phyloP scores from a whole-genome alignment of 192 early-diverging fungal species.

The Coemansia sp. region DNA sequence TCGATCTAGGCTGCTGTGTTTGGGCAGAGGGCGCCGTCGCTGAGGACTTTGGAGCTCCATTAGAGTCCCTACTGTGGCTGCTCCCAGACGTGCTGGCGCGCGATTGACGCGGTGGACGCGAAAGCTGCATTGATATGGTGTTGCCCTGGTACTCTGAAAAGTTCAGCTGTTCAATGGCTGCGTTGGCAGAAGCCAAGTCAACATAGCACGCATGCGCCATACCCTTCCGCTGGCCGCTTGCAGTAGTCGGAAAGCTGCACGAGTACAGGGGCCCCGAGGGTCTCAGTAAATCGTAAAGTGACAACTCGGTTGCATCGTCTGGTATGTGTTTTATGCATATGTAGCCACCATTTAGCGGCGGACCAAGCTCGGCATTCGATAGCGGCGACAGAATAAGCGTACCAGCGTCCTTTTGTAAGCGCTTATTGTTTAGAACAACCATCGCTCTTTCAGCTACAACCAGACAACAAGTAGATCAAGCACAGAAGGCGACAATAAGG shows the following conservation, averaged over 20 bases:
- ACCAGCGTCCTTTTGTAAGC: slow-evolving; percentile 29
- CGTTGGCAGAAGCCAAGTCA: slow-evolving; percentile 30
- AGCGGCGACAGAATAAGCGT: slow-evolving; percentile 52
- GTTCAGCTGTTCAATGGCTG: slow-evolving; percentile 51
- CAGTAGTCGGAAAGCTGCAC: slow-evolving; percentile 38
- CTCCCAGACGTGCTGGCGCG: slow-evolving; percentile 15
- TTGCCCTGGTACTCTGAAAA: slow-evolving; percentile 47
- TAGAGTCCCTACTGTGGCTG: slow-evolving; percentile 1
- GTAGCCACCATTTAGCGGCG: slow-evolving; percentile 35
- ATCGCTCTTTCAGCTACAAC: slow-evolving; percentile 55
- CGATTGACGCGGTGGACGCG: slow-evolving; percentile 29
- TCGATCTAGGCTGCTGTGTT: neutral
- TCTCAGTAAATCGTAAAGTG: slow-evolving; percentile 52
- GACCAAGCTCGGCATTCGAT: slow-evolving; percentile 25
- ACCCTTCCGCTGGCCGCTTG: slow-evolving; percentile 25
- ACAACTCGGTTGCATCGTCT: slow-evolving; percentile 34
- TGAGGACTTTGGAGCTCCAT: neutral
- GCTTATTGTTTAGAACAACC: slow-evolving; percentile 39
- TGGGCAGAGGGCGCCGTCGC: neutral
- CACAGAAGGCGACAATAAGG: neutral
- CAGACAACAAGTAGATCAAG: slow-evolving; percentile 6
- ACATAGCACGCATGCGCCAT: slow-evolving; percentile 49
- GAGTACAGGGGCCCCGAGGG: slow-evolving; percentile 50
- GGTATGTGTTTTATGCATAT: slow-evolving; percentile 54
- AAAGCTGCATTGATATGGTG: slow-evolving; percentile 33